These are phyloP conservation scores for Trametes sp. DNA, from an alignment of 1,284 basidiomycete species.

Conservation along the genomic window DNA sequence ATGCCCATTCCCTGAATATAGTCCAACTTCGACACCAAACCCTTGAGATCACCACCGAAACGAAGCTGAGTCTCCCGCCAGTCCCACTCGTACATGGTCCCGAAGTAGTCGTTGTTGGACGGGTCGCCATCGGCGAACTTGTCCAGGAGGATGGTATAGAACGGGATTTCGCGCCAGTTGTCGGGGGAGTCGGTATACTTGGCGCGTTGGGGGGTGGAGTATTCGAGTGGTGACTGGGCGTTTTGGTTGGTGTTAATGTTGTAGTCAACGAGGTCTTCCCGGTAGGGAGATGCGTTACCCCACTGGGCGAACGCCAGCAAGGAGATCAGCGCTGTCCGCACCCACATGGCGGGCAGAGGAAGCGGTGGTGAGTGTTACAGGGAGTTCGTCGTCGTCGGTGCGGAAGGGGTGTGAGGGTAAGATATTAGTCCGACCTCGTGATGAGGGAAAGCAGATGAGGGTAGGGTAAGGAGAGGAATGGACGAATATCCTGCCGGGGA, in stretches of 20 bases:
- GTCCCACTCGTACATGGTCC: constrained; percentile 82
- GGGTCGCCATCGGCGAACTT: constrained; percentile 94
- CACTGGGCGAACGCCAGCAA: constrained; percentile 40
- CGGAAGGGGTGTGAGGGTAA: background rate
- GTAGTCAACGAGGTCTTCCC: constrained; percentile 77
- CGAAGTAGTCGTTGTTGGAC: constrained; percentile 88
- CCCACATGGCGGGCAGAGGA: constrained; percentile 40
- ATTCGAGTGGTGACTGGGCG: constrained; percentile 75
- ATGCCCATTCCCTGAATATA: constrained; percentile 91
- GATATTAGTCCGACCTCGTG: constrained; percentile 13
- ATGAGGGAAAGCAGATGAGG: constrained; percentile 23
- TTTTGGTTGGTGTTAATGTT: constrained; percentile 88
- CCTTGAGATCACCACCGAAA: constrained; percentile 86
- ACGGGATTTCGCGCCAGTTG: constrained; percentile 89
- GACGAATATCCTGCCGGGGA: constrained; percentile 29
- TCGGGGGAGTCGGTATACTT: constrained; percentile 79
- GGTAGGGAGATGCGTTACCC: constrained; percentile 68
- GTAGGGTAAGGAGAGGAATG: constrained; percentile 37
- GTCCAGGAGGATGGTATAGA: constrained; percentile 88
- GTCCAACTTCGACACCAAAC: constrained; percentile 78
- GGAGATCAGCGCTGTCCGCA: constrained; percentile 40
- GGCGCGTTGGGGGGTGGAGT: constrained; percentile 65
- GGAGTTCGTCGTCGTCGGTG: constrained; percentile 18
- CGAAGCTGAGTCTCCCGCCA: constrained; percentile 88
- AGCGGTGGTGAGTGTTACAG: constrained; percentile 1